Percentiles rank a stretch among this genome's conserved stretches.
phyloP scores from a whole-genome alignment of 768 basidiomycete genomes.

The Phylloporus rhodoxanthus region DNA sequence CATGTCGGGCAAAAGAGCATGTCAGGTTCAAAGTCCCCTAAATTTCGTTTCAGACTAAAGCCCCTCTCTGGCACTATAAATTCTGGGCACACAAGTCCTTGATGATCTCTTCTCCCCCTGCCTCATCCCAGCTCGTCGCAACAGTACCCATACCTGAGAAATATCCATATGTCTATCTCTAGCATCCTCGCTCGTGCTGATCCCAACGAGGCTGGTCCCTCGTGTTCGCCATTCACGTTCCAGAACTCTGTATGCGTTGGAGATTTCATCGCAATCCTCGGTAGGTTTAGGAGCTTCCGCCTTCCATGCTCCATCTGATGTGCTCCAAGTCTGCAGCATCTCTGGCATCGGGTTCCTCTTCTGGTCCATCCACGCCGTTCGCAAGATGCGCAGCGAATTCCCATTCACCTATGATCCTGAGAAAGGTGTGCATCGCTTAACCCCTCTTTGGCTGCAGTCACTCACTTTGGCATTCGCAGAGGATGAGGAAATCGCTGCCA shows the following conservation, averaged over 20 bases:
- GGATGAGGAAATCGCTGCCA: neutral
- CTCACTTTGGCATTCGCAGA: constrained; percentile 2
- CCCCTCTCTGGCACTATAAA: neutral
- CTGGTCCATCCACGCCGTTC: constrained; percentile 19
- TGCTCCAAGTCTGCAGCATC: constrained; percentile 11
- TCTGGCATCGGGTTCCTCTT: constrained; percentile 16
- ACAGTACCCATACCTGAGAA: neutral
- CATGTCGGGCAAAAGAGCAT: constrained; percentile 97
- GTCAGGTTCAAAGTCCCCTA: neutral
- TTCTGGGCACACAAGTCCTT: neutral
- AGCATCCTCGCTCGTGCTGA: constrained; percentile 4
- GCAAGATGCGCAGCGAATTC: constrained; percentile 14
- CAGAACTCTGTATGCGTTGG: constrained; percentile 18
- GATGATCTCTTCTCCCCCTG: neutral
- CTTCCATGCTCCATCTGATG: neutral
- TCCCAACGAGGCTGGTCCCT: neutral
- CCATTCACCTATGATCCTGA: constrained; percentile 2
- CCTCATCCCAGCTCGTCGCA: no score
- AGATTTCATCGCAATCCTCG: constrained; percentile 20
- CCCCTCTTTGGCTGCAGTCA: neutral
- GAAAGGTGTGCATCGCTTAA: neutral
- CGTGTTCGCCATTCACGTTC: constrained; percentile 11
- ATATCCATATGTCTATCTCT: neutral
- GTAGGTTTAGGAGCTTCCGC: constrained; percentile 2
- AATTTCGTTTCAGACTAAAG: neutral